Evolutionary conservation across 164 flowering plant genomes (phyloP).

Genomic region (Protea cynaroides): DNA sequence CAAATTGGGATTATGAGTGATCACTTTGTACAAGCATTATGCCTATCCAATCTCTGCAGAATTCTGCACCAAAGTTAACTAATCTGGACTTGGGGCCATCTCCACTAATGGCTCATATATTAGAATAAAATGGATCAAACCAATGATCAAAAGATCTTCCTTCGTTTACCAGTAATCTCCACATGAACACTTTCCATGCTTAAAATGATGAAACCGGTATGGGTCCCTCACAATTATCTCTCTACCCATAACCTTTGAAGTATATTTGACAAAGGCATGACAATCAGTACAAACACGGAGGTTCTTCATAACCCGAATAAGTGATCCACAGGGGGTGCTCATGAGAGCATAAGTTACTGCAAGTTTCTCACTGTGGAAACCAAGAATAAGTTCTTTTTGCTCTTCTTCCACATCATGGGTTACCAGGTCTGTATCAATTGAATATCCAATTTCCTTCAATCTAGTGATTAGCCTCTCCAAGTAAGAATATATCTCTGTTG

Average conservation of each 20-base stretch:
- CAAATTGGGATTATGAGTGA: too few relatives aligned
- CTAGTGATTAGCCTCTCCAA: conserved; percentile 35
- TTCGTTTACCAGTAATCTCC: conserved; percentile 46
- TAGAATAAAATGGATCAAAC: not conserved
- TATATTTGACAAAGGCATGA: conserved; percentile 40
- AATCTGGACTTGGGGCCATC: not conserved
- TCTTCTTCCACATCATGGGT: conserved; percentile 48
- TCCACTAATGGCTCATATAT: not conserved
- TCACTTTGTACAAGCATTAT: not conserved
- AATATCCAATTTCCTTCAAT: conserved; percentile 42
- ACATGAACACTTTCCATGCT: conserved; percentile 46
- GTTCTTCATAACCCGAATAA: conserved; percentile 43
- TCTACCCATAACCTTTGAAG: conserved; percentile 36
- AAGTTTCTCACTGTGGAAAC: conserved; percentile 48
- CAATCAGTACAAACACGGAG: conserved; percentile 50
- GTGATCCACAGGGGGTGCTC: conserved; percentile 23
- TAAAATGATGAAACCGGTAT: conserved; percentile 49
- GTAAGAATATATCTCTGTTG: conserved; percentile 26
- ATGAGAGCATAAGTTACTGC: conserved; percentile 42
- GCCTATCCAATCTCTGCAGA: not conserved
- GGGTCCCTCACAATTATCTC: conserved; percentile 46
- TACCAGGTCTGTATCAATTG: conserved; percentile 18
- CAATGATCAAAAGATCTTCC: not conserved
- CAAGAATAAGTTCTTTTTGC: conserved; percentile 34
- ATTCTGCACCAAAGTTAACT: not conserved